These are phyloP conservation scores for Drechmeria coniospora DNA, from an alignment of 2,329 filamentous ascomycete species.

Conservation along the genomic window DNA sequence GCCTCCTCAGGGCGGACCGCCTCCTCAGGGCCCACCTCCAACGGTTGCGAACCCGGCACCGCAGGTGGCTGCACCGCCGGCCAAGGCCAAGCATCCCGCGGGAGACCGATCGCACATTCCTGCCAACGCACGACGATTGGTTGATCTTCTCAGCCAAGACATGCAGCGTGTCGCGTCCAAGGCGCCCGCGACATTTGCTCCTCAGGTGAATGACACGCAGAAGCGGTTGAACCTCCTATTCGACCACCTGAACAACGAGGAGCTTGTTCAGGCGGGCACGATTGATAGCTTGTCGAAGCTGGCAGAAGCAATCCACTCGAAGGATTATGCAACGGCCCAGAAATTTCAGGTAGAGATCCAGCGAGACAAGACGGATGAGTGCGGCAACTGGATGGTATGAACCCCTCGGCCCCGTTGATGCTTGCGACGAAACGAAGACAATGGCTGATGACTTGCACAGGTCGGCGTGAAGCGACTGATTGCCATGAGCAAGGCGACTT, in stretches of 20 bases:
- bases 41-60: constrained; percentile 30
- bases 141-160: constrained; percentile 65
- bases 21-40: constrained; percentile 16
- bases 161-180: constrained; percentile 79
- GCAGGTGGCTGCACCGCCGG: constrained; percentile 29
- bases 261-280: constrained; percentile 69
- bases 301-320: constrained; percentile 48
- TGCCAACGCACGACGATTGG: constrained; percentile 56
- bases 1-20: constrained; percentile 16
- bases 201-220: constrained; percentile 85
- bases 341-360: constrained; percentile 61
- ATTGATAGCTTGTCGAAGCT: constrained; percentile 50
- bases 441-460: constrained; percentile 31
- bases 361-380: constrained; percentile 63
- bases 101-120: constrained; percentile 89
- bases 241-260: constrained; percentile 92
- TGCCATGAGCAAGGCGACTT: constrained; percentile 65
- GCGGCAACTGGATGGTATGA: constrained; percentile 75
- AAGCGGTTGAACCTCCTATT: constrained; percentile 89
- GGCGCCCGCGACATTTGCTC: constrained; percentile 72
- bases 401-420: not conserved
- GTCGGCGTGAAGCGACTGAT: constrained; percentile 64
- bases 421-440: not conserved
- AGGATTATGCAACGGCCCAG: constrained; percentile 53
- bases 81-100: constrained; percentile 55